Base-by-base conservation (phyloP, 345 rosid species). In the Turritis glabra region DNA sequence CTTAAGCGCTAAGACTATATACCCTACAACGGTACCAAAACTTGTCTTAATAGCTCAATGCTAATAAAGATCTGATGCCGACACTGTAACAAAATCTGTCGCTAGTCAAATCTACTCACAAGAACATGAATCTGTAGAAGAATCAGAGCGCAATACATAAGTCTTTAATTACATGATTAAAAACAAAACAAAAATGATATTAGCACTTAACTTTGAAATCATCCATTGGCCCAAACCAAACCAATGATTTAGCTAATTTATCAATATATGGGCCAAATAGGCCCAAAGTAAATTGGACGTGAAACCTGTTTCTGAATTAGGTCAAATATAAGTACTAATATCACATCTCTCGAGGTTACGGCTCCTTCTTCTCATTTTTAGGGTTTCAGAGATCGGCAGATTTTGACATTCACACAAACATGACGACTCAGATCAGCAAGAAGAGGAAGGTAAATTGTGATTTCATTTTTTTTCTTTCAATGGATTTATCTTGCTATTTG, bases 361-460 rank as follows among this genome's bases (percentile, higher is more conserved):
- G 51, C 51, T 46, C 51, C 4, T 17, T 17, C 4, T 19, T 6
- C 43, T 13, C 46, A 54, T 15, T 29, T 63, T 6, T 25, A 63
- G 67, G 67, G 67, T 43, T 63, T 41, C 53, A 26, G 23, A 25
- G 37, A 43, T 63, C 15, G 25, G 35, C 52, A 26, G 10, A 63
- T 41, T 63, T 1, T 10, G 7, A n/a, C 43, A 23, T 9, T 5
- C 15, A 10, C 67, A 54, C 67, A 54, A 84, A n/a, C 58, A 88
- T 88, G 90, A 80, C 87, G 15, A 66, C 92, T 33, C 95, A 87
- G 80, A 89, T 89, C 41, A 87, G 92, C 80, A 89, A 89, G 86
- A 89, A 89, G 82, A 80, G 90, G 54, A 89, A 89, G 80, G 91
- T 86, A 3, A 48, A 30, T 72, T 9, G n/a, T 15, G 23, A 8